Percentiles rank a stretch among this genome's conserved stretches.
Evolutionary conservation across 352 stramenopile species (phyloP).

Genomic region (Phytophthora pini): DNA sequence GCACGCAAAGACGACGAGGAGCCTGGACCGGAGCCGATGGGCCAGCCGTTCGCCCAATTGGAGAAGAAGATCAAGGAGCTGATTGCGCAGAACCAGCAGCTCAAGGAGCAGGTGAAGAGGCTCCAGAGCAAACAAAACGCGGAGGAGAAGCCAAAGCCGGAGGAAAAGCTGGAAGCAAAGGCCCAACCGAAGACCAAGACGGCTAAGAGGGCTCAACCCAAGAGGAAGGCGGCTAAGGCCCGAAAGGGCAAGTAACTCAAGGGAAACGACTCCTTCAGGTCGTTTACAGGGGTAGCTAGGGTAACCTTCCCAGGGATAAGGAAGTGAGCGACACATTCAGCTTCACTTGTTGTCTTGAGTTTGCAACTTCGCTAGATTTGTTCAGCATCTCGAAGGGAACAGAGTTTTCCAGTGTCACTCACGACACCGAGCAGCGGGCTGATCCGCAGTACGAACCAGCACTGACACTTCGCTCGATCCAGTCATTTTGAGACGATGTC

Average conservation of each 20-base stretch:
- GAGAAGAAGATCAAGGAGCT: slow-evolving; percentile 20
- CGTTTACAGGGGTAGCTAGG: neutral
- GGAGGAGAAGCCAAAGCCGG: neutral
- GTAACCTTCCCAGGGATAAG: neutral
- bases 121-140: slow-evolving; percentile 3
- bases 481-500: no score
- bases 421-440: no score
- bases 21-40: slow-evolving; percentile 16
- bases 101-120: slow-evolving; percentile 26
- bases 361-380: no score
- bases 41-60: slow-evolving; percentile 10
- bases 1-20: slow-evolving; percentile 7
- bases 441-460: no score
- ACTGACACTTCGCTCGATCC: no score
- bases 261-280: no score
- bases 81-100: slow-evolving; percentile 16
- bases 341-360: neutral
- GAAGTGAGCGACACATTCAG: neutral
- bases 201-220: neutral
- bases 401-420: no score
- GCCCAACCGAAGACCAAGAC: slow-evolving; percentile 4
- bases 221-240: slow-evolving; percentile 4
- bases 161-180: slow-evolving; percentile 12
- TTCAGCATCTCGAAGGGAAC: neutral
- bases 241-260: neutral